A percentile compares a stretch with the other conserved stretches of the same genome.
These are phyloP conservation scores for Gamarada debralockiae DNA, from an alignment of 495 filamentous ascomycete genomes.

Conservation along the genomic window DNA sequence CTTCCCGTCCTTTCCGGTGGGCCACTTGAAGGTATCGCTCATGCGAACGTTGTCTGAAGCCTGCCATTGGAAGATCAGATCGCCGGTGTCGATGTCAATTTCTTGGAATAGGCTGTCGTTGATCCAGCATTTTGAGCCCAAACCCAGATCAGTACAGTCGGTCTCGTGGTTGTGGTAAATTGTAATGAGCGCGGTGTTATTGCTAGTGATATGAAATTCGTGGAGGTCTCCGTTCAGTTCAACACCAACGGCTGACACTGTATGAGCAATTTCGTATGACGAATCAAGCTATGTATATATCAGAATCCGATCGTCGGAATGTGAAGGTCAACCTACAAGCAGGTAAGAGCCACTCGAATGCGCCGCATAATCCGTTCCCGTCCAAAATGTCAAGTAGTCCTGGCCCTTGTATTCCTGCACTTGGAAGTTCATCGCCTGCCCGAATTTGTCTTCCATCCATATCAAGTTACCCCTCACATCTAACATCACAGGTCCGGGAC, in stretches of 20 bases:
- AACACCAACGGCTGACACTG: neutral
- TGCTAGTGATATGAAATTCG: constrained; percentile 43
- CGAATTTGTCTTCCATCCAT: constrained; percentile 34
- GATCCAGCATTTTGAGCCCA: constrained; percentile 35
- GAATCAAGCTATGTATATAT: neutral
- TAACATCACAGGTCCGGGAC: constrained; percentile 41
- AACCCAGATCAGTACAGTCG: constrained; percentile 38
- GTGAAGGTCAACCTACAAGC: neutral
- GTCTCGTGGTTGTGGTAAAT: constrained; percentile 40
- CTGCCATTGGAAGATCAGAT: constrained; percentile 38
- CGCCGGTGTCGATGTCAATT: constrained; percentile 39
- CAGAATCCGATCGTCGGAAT: neutral
- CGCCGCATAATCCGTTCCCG: neutral
- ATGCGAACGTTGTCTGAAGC: constrained; percentile 30
- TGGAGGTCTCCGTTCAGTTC: constrained; percentile 22
- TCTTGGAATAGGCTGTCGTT: constrained; percentile 26
- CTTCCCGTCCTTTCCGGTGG: constrained; percentile 18
- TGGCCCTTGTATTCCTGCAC: constrained; percentile 29
- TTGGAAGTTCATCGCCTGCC: constrained; percentile 15
- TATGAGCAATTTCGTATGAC: neutral
- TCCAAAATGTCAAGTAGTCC: constrained; percentile 6
- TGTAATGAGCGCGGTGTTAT: constrained; percentile 48
- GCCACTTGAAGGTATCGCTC: constrained; percentile 4
- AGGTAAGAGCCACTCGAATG: neutral
- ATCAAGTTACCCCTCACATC: constrained; percentile 39